Base-by-base conservation (phyloP, 139 green algal genomes). In the Astrephomene gubernaculifera region DNA sequence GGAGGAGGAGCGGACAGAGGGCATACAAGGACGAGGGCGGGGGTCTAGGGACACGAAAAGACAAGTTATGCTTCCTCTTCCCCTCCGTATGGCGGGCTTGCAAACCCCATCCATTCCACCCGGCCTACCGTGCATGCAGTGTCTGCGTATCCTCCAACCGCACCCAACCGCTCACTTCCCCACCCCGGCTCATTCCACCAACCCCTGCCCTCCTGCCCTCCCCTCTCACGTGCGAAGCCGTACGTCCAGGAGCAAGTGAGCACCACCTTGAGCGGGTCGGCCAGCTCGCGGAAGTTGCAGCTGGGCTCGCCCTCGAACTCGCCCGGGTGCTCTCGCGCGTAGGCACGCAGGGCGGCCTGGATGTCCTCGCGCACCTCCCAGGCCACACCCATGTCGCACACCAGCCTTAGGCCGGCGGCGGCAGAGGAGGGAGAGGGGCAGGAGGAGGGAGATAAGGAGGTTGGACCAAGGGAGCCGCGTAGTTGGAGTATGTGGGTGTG, bases 291-390 rank as follows among this genome's bases (percentile, higher is more conserved):
- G 75, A 83, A 83, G 35, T 36, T 73, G 53, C 74, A 82, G 27
- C 27, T 33, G 35, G 74, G 74, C 74, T 82, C 74, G 9, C 74
- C 74, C 38, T 82, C 74, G 38, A 82, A 82, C 53, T 82, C 74
- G 17, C 38, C 54, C 7, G 74, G 74, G 74, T 82, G 74, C 54
- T 82, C 74, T 17, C 29, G 27, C 9, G 74, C 74, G 36, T 82
- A 82, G 74, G 54, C 36, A 0, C 74, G 35, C 27, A 83, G 41
- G 2, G 75, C 54, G 12, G 64, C 10, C 52, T 75, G 31, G 33
- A 85, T 75, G 79, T 85, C 79, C 63, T 85, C 38, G 14, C 53
- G 49, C 6, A 67, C 79, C 24, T 74, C 79, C 63, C 79, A 76
- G 27, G 79, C 33, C 43, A 85, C 79, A 7, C 79, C 79, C 31